These are phyloP conservation scores for Casuarina cunninghamiana DNA, from an alignment of 306 rosid genomes.

Conservation along the genomic window DNA sequence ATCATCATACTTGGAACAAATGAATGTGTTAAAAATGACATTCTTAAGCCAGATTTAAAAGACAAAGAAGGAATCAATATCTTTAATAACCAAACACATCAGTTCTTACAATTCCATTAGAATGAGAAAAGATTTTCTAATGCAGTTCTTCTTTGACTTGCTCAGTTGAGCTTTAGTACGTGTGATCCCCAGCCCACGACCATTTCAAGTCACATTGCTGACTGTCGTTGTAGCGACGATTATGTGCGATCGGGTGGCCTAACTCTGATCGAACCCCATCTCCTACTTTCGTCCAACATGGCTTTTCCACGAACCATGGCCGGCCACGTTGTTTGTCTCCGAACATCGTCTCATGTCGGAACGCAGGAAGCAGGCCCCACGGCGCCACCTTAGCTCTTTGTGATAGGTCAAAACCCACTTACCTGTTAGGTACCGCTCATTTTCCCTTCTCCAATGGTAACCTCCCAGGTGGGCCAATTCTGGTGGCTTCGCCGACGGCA, in stretches of 20 bases:
- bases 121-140: too few relatives aligned
- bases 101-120: too few relatives aligned
- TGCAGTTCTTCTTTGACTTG: too few relatives aligned
- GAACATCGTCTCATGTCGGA: conserved; percentile 37
- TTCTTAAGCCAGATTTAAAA: too few relatives aligned
- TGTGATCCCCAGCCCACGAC: neutral
- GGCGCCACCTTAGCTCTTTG: conserved; percentile 9
- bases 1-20: too few relatives aligned
- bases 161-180: neutral
- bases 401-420: neutral
- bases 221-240: neutral
- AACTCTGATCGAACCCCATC: neutral
- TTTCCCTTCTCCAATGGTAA: conserved; percentile 11
- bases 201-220: too few relatives aligned
- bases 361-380: conserved; percentile 51
- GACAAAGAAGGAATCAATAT: too few relatives aligned
- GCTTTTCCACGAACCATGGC: neutral
- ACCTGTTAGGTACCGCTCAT: conserved; percentile 21
- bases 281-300: neutral
- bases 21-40: too few relatives aligned
- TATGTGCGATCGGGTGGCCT: neutral
- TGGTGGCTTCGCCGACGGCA: conserved; percentile 25
- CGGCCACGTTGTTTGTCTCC: conserved; percentile 25
- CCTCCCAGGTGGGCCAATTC: conserved; percentile 19
- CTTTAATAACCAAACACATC: too few relatives aligned